Evolutionary conservation across 495 filamentous ascomycete species (phyloP).

Genomic region (Neurospora pannonica): DNA sequence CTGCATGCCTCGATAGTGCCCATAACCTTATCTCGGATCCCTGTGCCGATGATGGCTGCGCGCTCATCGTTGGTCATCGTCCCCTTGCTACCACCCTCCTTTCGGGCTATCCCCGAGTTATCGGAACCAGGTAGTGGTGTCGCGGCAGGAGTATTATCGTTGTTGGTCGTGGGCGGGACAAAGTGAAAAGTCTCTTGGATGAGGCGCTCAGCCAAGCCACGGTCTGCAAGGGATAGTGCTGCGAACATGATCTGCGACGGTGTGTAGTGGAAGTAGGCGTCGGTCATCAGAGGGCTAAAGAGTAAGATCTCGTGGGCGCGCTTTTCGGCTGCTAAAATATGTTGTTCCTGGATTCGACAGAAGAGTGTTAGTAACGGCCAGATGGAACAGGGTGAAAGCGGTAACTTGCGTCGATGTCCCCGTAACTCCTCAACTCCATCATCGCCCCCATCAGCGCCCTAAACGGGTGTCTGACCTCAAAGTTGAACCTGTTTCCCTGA

Average conservation of each 20-base stretch:
- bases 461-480: conserved; percentile 87
- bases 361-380: conserved; percentile 8
- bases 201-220: conserved; percentile 60
- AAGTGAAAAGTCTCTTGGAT: conserved; percentile 58
- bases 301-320: conserved; percentile 65
- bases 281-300: conserved; percentile 71
- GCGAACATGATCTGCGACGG: conserved; percentile 89
- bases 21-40: conserved; percentile 36
- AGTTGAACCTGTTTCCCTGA: conserved; percentile 86
- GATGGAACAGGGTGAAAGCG: conserved; percentile 3
- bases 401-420: conserved; percentile 24
- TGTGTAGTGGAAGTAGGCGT: conserved; percentile 93
- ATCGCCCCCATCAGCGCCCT: conserved; percentile 75
- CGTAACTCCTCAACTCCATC: conserved; percentile 62
- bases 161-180: conserved; percentile 6
- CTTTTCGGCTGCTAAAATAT: conserved; percentile 59
- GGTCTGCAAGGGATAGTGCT: conserved; percentile 65
- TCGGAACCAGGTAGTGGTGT: background rate
- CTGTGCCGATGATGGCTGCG: conserved; percentile 19
- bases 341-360: conserved; percentile 18
- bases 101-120: conserved; percentile 2
- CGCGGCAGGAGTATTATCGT: conserved; percentile 11
- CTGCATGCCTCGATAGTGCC: conserved; percentile 40
- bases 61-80: conserved; percentile 13
- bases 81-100: background rate